phyloP scores from a whole-genome alignment of 768 basidiomycete genomes.

The Postia placenta region DNA sequence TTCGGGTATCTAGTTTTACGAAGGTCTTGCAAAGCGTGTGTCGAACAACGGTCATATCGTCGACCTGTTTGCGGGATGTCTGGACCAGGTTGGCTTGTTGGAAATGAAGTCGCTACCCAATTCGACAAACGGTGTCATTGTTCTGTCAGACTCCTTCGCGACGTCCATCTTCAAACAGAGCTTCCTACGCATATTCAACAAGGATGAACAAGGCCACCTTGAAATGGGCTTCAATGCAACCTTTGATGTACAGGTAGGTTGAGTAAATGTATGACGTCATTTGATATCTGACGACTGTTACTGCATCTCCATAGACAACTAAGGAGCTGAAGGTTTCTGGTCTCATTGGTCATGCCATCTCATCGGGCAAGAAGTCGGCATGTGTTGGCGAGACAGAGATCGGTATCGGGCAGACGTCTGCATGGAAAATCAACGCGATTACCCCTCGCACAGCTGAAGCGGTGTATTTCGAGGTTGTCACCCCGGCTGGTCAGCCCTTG shows the following conservation, averaged over 20 bases:
- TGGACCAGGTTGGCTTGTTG: constrained; percentile 94
- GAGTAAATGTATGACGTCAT: constrained; percentile 11
- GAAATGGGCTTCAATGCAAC: constrained; percentile 99
- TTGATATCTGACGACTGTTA: constrained; percentile 1
- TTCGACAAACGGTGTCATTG: constrained; percentile 94
- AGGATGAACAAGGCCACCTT: constrained; percentile 87
- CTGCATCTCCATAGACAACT: constrained; percentile 59
- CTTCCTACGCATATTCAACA: constrained; percentile 88
- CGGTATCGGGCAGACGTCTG: constrained; percentile 96
- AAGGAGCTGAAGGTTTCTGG: constrained; percentile 99
- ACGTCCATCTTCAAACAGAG: constrained; percentile 99
- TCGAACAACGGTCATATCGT: constrained; percentile 94
- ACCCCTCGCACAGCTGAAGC: constrained; percentile 83
- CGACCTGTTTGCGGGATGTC: constrained; percentile 93
- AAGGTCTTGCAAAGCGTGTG: constrained; percentile 85
- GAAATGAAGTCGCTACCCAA: constrained; percentile 98
- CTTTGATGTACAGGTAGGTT: constrained; percentile 85
- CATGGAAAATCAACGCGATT: constrained; percentile 94
- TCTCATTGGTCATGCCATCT: constrained; percentile 95
- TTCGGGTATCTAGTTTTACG: too few species aligned
- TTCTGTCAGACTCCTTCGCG: constrained; percentile 93
- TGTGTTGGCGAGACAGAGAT: constrained; percentile 99
- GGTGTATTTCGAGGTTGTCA: constrained; percentile 98
- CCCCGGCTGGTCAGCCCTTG: constrained; percentile 90
- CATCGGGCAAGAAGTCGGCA: constrained; percentile 91